phyloP scores from a whole-genome alignment of 108 stramenopile species.

The Bacterosira constricta region DNA sequence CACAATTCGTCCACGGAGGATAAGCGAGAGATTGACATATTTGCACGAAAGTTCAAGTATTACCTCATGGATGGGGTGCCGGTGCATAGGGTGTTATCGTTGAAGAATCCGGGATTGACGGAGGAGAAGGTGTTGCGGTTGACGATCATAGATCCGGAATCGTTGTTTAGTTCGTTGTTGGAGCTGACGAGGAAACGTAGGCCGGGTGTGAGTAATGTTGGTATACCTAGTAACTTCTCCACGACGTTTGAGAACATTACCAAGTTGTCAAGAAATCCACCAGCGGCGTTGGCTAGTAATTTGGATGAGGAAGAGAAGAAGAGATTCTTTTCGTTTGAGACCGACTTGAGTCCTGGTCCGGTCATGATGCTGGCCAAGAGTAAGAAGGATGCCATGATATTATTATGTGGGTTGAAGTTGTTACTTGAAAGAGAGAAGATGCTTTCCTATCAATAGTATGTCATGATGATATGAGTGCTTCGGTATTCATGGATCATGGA shows the following conservation, averaged over 20 bases:
- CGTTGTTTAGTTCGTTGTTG: conserved; percentile 16
- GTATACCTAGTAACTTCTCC: conserved; percentile 29
- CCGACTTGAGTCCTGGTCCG: conserved; percentile 38
- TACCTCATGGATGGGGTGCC: conserved; percentile 51
- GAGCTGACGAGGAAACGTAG: conserved; percentile 27
- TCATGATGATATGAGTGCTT: neutral
- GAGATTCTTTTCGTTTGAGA: conserved; percentile 45
- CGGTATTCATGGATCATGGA: no score
- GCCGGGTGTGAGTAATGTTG: conserved; percentile 40
- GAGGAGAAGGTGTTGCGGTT: conserved; percentile 40
- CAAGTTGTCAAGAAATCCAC: conserved; percentile 32
- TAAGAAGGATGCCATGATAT: conserved; percentile 43
- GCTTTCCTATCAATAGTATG: neutral
- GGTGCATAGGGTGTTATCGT: conserved; percentile 14
- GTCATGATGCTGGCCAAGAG: conserved; percentile 48
- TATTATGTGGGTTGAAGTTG: conserved; percentile 44
- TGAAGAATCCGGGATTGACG: conserved; percentile 2
- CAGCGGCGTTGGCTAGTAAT: neutral
- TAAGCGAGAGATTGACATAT: conserved; percentile 43
- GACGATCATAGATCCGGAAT: conserved; percentile 12
- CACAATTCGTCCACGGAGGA: conserved; percentile 31
- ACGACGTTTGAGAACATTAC: conserved; percentile 39
- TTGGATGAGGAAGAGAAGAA: conserved; percentile 43
- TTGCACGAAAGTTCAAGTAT: conserved; percentile 41
- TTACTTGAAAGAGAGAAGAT: conserved; percentile 40